These are phyloP conservation scores for Silene noctiflora DNA, from an alignment of 179 eudicot genomes.

Conservation along the genomic window DNA sequence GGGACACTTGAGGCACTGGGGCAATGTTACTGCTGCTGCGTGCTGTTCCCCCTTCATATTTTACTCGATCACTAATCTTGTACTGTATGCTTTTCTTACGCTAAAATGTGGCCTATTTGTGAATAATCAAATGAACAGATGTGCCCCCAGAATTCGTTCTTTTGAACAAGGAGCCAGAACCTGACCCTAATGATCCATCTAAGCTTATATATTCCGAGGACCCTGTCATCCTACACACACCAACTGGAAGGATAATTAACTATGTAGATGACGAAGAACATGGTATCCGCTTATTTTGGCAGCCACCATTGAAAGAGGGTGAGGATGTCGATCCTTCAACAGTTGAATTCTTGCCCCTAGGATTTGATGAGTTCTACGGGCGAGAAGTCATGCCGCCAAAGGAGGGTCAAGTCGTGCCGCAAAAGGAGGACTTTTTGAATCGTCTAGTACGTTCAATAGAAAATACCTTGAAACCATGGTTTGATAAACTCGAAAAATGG, in stretches of 20 bases:
- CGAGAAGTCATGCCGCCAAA: slow-evolving; percentile 30
- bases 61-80: background rate
- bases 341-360: slow-evolving; percentile 68
- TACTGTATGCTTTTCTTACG: background rate
- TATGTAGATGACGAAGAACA: slow-evolving; percentile 79
- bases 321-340: slow-evolving; percentile 66
- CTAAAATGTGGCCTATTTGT: slow-evolving; percentile 3
- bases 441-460: slow-evolving; percentile 40
- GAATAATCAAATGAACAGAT: slow-evolving; percentile 38
- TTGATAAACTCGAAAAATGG: slow-evolving; percentile 58
- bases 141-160: slow-evolving; percentile 61
- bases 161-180: slow-evolving; percentile 79
- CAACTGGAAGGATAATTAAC: slow-evolving; percentile 68
- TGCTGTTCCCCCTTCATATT: background rate
- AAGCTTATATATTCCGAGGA: slow-evolving; percentile 66
- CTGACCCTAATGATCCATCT: slow-evolving; percentile 79
- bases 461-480: slow-evolving; percentile 33
- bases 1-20: no score
- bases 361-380: slow-evolving; percentile 76
- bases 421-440: slow-evolving; percentile 33
- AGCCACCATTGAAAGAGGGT: slow-evolving; percentile 51
- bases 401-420: slow-evolving; percentile 27
- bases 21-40: no score
- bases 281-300: slow-evolving; percentile 84
- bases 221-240: slow-evolving; percentile 78